phyloP scores from a whole-genome alignment of 2,329 filamentous ascomycete genomes.

The Aspergillus sp. region DNA sequence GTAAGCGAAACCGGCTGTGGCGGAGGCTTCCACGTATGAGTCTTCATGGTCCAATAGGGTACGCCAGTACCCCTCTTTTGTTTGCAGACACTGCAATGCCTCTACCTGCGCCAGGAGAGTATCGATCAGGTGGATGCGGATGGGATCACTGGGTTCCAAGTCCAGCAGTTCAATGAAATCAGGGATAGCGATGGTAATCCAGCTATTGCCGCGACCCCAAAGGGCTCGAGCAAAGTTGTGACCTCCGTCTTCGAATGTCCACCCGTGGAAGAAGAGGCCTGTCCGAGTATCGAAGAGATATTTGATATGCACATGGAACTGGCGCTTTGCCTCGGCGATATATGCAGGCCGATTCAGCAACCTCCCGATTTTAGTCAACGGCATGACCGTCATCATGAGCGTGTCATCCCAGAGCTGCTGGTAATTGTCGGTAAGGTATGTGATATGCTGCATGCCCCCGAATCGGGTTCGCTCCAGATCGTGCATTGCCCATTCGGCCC shows the following conservation, averaged over 20 bases:
- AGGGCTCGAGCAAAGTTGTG: constrained; percentile 58
- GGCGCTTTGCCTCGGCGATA: constrained; percentile 72
- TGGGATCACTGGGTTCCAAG: constrained; percentile 58
- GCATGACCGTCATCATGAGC: constrained; percentile 83
- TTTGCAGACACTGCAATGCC: constrained; percentile 64
- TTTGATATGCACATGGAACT: constrained; percentile 75
- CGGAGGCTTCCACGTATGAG: constrained; percentile 74
- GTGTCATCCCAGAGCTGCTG: constrained; percentile 84
- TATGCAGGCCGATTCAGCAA: constrained; percentile 70
- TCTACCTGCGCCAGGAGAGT: constrained; percentile 69
- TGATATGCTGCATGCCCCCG: constrained; percentile 74
- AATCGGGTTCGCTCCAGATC: constrained; percentile 70
- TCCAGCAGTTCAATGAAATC: constrained; percentile 75
- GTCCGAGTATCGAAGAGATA: constrained; percentile 72
- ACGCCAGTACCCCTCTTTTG: constrained; percentile 66
- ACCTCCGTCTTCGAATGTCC: constrained; percentile 62
- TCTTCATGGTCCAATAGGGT: constrained; percentile 72
- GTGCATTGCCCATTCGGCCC: constrained; percentile 81
- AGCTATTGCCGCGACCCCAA: constrained; percentile 59
- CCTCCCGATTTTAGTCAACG: constrained; percentile 75
- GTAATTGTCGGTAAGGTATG: constrained; percentile 68
- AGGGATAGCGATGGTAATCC: constrained; percentile 78
- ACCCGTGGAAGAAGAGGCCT: constrained; percentile 78
- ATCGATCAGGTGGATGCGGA: constrained; percentile 51
- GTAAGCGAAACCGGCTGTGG: constrained; percentile 78